These are phyloP conservation scores for Aspergillus taichungensis DNA, from an alignment of 495 filamentous ascomycete species.

Conservation along the genomic window DNA sequence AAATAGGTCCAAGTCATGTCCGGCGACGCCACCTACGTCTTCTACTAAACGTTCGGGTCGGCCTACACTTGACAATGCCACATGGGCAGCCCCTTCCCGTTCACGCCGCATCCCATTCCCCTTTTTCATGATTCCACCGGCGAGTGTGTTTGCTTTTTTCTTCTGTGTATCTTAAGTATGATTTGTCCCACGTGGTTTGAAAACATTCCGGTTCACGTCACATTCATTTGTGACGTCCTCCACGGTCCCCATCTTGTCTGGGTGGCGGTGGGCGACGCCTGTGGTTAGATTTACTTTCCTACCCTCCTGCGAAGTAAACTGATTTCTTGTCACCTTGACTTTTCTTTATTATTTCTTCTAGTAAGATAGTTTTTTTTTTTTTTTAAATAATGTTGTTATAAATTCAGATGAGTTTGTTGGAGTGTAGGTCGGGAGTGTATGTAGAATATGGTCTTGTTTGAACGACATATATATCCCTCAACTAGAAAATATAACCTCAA, in stretches of 20 bases:
- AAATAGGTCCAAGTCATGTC: constrained; percentile 35
- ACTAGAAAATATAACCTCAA: no score
- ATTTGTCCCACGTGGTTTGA: constrained; percentile 27
- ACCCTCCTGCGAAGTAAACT: constrained; percentile 14
- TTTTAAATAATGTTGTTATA: not conserved
- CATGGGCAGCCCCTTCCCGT: not conserved
- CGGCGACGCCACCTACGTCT: constrained; percentile 39
- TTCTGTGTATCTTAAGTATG: constrained; percentile 37
- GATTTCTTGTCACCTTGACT: constrained; percentile 4
- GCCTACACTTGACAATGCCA: not conserved
- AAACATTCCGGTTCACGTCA: constrained; percentile 23
- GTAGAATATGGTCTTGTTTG: not conserved
- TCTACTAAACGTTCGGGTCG: constrained; percentile 22
- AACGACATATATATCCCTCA: no score
- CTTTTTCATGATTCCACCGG: constrained; percentile 7
- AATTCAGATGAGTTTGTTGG: no score
- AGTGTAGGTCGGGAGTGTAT: not conserved
- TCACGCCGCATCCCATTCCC: constrained; percentile 8
- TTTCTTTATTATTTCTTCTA: constrained; percentile 4
- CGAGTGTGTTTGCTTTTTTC: constrained; percentile 18
- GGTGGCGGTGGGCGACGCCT: constrained; percentile 4
- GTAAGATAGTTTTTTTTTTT: not conserved
- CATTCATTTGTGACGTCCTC: constrained; percentile 5
- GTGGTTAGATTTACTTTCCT: constrained; percentile 18
- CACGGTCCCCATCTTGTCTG: constrained; percentile 8